Evolutionary conservation across 306 rosid genomes (phyloP).

Genomic region (Macrotyloma uniflorum): DNA sequence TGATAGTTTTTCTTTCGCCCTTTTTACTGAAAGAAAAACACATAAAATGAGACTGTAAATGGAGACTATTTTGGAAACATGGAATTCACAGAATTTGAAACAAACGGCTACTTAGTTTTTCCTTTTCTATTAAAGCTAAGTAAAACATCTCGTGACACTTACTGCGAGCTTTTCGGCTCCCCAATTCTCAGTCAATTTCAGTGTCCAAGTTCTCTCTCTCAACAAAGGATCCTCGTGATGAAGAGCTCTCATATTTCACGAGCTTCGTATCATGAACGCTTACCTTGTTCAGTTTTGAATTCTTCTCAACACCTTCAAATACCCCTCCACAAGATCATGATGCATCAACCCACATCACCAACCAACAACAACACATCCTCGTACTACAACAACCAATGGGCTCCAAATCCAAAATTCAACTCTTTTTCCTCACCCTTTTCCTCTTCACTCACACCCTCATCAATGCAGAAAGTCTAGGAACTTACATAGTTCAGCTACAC

Average conservation of each 20-base stretch:
- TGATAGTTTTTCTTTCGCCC: not conserved
- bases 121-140: conserved; percentile 49
- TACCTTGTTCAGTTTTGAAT: conserved; percentile 46
- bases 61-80: conserved; percentile 12
- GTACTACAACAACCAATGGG: conserved; percentile 51
- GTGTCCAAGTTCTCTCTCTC: conserved; percentile 37
- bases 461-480: conserved; percentile 63
- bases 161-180: conserved; percentile 50
- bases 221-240: conserved; percentile 91
- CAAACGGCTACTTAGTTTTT: conserved; percentile 38
- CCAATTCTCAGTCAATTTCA: conserved; percentile 33
- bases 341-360: conserved; percentile 37
- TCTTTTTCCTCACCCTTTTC: conserved; percentile 44
- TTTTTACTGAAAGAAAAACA: not conserved
- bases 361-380: conserved; percentile 37
- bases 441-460: conserved; percentile 37
- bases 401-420: conserved; percentile 46
- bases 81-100: conserved; percentile 47
- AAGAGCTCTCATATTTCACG: conserved; percentile 93
- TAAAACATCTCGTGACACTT: conserved; percentile 83
- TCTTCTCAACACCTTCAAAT: conserved; percentile 71
- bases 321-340: conserved; percentile 54
- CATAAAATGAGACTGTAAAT: not conserved
- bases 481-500: conserved; percentile 88
- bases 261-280: conserved; percentile 60